Base-by-base conservation (phyloP, 345 rosid species). In the Geranium rotundifolium region DNA sequence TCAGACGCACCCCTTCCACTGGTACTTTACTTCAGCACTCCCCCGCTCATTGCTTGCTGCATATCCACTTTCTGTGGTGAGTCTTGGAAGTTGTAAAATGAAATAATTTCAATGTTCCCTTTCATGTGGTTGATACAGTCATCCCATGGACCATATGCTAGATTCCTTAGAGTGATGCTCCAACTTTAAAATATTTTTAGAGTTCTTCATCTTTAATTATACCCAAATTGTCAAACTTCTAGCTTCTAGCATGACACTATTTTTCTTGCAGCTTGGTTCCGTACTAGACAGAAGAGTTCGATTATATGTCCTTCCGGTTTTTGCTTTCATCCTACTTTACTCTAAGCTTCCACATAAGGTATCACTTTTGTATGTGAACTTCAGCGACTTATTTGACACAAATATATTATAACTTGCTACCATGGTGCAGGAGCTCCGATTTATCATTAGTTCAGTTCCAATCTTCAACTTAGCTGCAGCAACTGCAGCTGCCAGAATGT, bases 271-370 rank as follows among this genome's bases (percentile, higher is more conserved):
- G 99, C 83, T 93, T 65, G 99, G 96, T 60, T 57, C 75, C 66
- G 52, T 88, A 55, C 79, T 90, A 69, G 97, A 90, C 67, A 80
- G 92, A 79, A 86, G 99, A 78, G 75, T 88, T 73, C 72, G 75
- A 19, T 50, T 79, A 50, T 75, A 78, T 70, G 64, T 82, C 69
- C 73, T 93, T 65, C 97, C 99, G 0, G 82, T 85, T 66, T 66
- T 83, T 57, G 82, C 82, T 59, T 90, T 90, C 69, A 73, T 90
- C 66, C 27, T 86, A 58, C 90, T 93, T 66, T 93, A 93, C 81
- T 93, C 97, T 23, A 93, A 88, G 83, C 97, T 93, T 75, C 95
- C 95, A 5, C 99, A 90, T 83, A 93, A 93, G 91, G 99, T 93
- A 73, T 64, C 63, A 30, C 41, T 19, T 29, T 30, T 49, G 34